phyloP scores from a whole-genome alignment of 1,139 yeast genomes.

The Pichia sp. region DNA sequence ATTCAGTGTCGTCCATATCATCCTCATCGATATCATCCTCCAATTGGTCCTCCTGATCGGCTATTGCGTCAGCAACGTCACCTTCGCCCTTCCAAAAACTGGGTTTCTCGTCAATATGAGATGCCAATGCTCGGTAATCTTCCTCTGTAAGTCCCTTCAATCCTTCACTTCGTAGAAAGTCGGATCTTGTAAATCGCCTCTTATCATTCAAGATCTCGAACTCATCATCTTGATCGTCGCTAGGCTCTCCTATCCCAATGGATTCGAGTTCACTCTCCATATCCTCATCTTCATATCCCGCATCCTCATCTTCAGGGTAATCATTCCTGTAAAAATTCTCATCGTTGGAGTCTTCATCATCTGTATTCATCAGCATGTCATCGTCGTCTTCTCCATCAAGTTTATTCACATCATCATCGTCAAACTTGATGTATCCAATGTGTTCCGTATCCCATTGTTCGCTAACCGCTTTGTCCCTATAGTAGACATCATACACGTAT shows the following conservation, averaged over 20 bases:
- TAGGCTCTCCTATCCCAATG: conserved; percentile 22
- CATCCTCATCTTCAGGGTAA: conserved; percentile 91
- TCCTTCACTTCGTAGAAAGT: conserved; percentile 23
- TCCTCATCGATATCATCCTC: conserved; percentile 22
- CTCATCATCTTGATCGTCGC: conserved; percentile 35
- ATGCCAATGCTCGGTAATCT: conserved; percentile 27
- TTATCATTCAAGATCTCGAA: conserved; percentile 28
- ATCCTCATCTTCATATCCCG: conserved; percentile 24
- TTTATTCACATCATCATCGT: conserved; percentile 63
- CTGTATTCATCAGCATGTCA: conserved; percentile 35
- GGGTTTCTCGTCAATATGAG: conserved; percentile 15
- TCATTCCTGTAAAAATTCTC: conserved; percentile 90
- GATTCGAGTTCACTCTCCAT: conserved; percentile 14
- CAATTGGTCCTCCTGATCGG: conserved; percentile 20
- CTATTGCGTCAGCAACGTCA: conserved; percentile 1
- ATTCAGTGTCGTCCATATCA: conserved; percentile 16
- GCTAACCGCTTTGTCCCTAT: conserved; percentile 45
- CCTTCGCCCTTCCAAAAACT: too few species aligned
- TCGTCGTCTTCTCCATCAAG: conserved; percentile 44
- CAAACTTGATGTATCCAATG: conserved; percentile 61
- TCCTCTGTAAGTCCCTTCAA: conserved; percentile 26
- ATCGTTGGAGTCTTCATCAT: conserved; percentile 78
- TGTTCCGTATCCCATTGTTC: conserved; percentile 42
- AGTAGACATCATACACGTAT: conserved; percentile 87
- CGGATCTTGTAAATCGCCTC: conserved; percentile 23